Percentiles rank a stretch among this genome's conserved stretches.
These are phyloP conservation scores for Cyclotella sp. DNA, from an alignment of 108 stramenopile species.

Conservation along the genomic window DNA sequence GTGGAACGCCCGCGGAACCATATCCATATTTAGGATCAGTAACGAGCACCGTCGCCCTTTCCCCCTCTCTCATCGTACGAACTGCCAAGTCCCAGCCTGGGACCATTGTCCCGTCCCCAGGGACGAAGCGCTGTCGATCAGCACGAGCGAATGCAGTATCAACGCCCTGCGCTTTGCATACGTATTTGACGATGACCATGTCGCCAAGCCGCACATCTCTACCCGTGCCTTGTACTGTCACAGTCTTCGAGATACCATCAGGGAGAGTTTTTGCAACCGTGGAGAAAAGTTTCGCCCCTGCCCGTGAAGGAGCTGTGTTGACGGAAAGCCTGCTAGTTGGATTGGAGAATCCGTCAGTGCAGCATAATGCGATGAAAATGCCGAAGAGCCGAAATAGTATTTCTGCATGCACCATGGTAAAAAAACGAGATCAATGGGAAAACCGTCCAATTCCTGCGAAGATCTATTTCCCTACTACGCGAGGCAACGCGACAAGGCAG, in stretches of 20 bases:
- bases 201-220: slow-evolving; percentile 40
- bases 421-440: not conserved
- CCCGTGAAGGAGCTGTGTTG: not conserved
- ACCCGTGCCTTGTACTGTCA: slow-evolving; percentile 44
- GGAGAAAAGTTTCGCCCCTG: slow-evolving; percentile 23
- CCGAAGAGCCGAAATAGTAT: slow-evolving; percentile 11
- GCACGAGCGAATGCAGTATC: slow-evolving; percentile 42
- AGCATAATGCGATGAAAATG: slow-evolving; percentile 5
- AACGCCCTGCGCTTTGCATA: slow-evolving; percentile 39
- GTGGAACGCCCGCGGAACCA: slow-evolving; percentile 68
- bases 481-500: too few relatives aligned
- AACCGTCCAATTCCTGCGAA: too few relatives aligned
- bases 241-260: slow-evolving; percentile 47
- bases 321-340: not conserved
- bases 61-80: slow-evolving; percentile 76
- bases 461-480: too few relatives aligned
- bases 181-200: slow-evolving; percentile 42
- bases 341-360: slow-evolving; percentile 8
- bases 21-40: slow-evolving; percentile 73
- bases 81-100: slow-evolving; percentile 79
- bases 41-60: slow-evolving; percentile 65
- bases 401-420: slow-evolving; percentile 1
- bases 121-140: slow-evolving; percentile 47
- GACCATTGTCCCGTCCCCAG: slow-evolving; percentile 82
- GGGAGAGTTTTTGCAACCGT: slow-evolving; percentile 34